Evolutionary conservation across 2,329 filamentous ascomycete species (phyloP), one percentile per base, ranked within the genome.

Genomic region (Fusarium heterosporum): DNA sequence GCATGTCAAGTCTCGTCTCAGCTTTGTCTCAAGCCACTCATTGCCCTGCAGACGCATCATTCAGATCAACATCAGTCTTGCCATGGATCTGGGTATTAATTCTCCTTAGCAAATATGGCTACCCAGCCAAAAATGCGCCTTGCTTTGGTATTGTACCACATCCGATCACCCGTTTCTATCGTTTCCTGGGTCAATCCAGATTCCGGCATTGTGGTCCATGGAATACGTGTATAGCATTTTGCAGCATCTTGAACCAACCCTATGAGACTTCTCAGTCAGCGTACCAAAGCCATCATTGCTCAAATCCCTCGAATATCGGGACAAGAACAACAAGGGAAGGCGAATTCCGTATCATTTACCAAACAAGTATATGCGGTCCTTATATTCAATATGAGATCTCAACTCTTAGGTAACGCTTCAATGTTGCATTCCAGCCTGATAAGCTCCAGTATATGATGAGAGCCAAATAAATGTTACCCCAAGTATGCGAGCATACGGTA

Each of bases 41-140:
- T 39, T 49, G 48, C 55, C 64, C 46, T 68, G 59, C 54, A 68
- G 59, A 52, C 52, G 36, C 19, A 60, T 43, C 50, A 46, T 39
- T 36, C 43, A 48, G n/a, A 8, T 28, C 39, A 22, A 32, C 25
- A 16, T 32, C 32, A 36, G 14, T n/a, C n/a, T n/a, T n/a, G n/a
- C n/a, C n/a, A n/a, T n/a, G n/a, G n/a, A n/a, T n/a, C n/a, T n/a
- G n/a, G n/a, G n/a, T n/a, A n/a, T n/a, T n/a, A n/a, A n/a, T n/a
- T 8, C 32, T 36, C 14, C 36, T 38, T 28, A 34, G 13, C 30
- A 40, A 42, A 45, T 17, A 38, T 6, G 25, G 30, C 22, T 13
- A 40, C 28, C 41, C 32, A 13, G 16, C 36, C 38, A 43, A 34
- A 40, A 40, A 11, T 30, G 49, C 38, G n/a, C 46, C 42, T 42